Conservation (phyloP, 352 stramenopile species). For the Phytophthora syringae region DNA sequence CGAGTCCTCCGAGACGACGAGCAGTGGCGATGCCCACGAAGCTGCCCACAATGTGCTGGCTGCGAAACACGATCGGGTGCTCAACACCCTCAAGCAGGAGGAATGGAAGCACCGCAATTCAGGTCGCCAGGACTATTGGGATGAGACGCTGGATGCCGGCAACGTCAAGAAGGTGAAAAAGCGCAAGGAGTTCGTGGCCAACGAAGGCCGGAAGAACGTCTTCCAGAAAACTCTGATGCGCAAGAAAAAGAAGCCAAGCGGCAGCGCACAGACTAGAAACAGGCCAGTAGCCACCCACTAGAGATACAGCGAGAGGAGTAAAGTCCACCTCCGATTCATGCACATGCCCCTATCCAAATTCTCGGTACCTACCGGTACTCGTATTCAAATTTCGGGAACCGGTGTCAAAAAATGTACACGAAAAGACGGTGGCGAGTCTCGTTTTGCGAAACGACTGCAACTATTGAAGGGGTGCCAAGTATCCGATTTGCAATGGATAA, state of each 20-base stretch:
- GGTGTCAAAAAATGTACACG: constrained; percentile 1
- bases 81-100: constrained; percentile 78
- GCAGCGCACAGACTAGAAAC: constrained; percentile 32
- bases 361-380: no score
- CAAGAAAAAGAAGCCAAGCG: constrained; percentile 58
- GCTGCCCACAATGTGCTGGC: constrained; percentile 43
- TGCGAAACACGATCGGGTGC: constrained; percentile 70
- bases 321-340: constrained; percentile 22
- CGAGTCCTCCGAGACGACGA: constrained; percentile 51
- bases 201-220: constrained; percentile 74
- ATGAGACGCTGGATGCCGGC: constrained; percentile 74
- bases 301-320: constrained; percentile 3
- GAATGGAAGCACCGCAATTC: constrained; percentile 76
- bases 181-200: constrained; percentile 81
- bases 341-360: no score
- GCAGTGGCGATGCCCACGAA: constrained; percentile 33
- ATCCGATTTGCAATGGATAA: constrained; percentile 18
- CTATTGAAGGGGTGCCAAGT: constrained; percentile 16
- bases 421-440: constrained; percentile 2
- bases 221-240: constrained; percentile 69
- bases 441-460: constrained; percentile 16
- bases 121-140: constrained; percentile 76
- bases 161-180: constrained; percentile 89
- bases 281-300: constrained; percentile 15
- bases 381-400: no score